Evolutionary conservation across 129 eudicot species (phyloP), one percentile per base, ranked within the genome.

Genomic region (Logfia minima): DNA sequence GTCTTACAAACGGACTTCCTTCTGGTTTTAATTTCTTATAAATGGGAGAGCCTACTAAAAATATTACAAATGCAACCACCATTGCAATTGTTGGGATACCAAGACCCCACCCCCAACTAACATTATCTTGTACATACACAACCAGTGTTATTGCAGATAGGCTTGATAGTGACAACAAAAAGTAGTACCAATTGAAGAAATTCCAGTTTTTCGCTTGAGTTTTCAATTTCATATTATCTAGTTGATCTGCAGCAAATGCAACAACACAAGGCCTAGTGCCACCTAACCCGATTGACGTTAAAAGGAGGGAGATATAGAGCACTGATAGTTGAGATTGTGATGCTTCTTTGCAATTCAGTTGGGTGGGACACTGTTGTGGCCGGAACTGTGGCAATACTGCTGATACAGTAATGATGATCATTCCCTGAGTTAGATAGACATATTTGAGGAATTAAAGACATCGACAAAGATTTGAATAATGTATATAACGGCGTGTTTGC

Each of bases 351-450:
- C 86, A 82, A 43, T 82, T 71, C 61, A 53, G 51, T 78, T 82
- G 64, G 18, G 77, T 53, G 17, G 77, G 81, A 55, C 95, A 89
- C 14, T 80, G 84, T 8, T 86, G 90, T 51, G 96, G 96, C 32
- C 79, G 79, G 28, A 86, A 51, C 16, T 82, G 75, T 8, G 90
- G 88, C 18, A 87, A 53, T 2, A 80, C 5, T 52, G 96, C 79
- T 66, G 90, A 83, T 66, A 87, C 21, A 23, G 95, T 89, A 16
- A 89, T 14, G 66, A 78, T 78, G 28, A 85, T 79, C 96, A 89
- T 83, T 31, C 96, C 96, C 96, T 89, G 21, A 37, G 22, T 28
- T 8, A 22, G 29, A 60, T 52, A 19, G 22, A 60, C 31, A 1
- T 60, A 8, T 60, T 60, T n/a, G 31, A 60, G 66, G 13, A 9